Conservation (phyloP, 1,284 basidiomycete species). For the Exsudoporus floridanus region DNA sequence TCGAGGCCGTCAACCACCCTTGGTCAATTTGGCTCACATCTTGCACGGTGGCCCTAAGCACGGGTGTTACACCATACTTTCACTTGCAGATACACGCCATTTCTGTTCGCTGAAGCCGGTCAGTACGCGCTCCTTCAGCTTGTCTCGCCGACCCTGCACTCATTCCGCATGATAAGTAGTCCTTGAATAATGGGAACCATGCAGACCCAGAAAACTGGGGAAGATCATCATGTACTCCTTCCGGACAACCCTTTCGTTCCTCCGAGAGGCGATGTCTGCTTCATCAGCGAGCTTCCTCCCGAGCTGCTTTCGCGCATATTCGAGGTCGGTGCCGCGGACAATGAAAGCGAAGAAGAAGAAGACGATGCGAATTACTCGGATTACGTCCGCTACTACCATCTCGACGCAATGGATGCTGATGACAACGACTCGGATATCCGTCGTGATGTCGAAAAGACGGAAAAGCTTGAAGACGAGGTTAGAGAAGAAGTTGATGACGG, state of each 20-base stretch:
- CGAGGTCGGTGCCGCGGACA: conserved; percentile 18
- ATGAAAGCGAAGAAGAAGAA: conserved; percentile 16
- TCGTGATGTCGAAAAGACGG: not conserved
- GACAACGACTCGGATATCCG: not conserved
- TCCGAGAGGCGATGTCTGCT: conserved; percentile 20
- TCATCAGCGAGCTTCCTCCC: conserved; percentile 27
- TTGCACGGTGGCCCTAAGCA: not conserved
- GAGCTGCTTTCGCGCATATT: conserved; percentile 32
- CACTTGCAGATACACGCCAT: not conserved
- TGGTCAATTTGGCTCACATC: not conserved
- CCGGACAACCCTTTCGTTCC: conserved; percentile 25
- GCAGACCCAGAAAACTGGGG: conserved; percentile 1
- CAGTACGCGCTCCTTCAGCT: not conserved
- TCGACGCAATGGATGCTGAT: not conserved
- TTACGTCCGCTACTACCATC: not conserved
- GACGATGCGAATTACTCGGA: conserved; percentile 8
- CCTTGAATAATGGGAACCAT: conserved; percentile 1
- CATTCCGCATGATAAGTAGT: not conserved
- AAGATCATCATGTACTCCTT: conserved; percentile 1
- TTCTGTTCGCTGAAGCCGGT: conserved; percentile 1
- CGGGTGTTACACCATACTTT: not conserved
- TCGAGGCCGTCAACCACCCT: not conserved
- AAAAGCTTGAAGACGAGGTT: not conserved
- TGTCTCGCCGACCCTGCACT: not conserved
- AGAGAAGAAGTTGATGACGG: conserved; percentile 1